Conservation (phyloP, 495 filamentous ascomycete species). For the Trichocladium uniseriatum region DNA sequence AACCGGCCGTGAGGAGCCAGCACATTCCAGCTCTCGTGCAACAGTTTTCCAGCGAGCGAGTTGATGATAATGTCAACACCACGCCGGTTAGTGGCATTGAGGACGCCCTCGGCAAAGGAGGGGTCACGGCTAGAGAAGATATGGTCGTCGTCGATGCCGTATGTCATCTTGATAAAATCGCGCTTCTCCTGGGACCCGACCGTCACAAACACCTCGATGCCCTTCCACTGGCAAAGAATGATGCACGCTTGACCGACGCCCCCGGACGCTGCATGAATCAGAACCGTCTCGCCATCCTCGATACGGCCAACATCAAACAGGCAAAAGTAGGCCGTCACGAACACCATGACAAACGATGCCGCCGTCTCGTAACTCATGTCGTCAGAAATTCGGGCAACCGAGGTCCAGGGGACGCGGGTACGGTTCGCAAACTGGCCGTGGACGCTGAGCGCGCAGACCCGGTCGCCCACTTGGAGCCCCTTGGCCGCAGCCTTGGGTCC, state of each 20-base stretch:
- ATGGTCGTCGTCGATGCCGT: slow-evolving; percentile 38
- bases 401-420: too few relatives aligned
- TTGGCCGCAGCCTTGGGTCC: not conserved
- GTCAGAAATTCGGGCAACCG: slow-evolving; percentile 4
- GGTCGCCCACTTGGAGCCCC: not conserved
- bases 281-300: slow-evolving; percentile 40
- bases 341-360: slow-evolving; percentile 27
- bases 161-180: slow-evolving; percentile 33
- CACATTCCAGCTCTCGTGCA: slow-evolving; percentile 43
- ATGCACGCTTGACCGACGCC: slow-evolving; percentile 51
- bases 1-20: slow-evolving; percentile 45
- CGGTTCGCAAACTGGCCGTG: too few relatives aligned
- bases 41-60: slow-evolving; percentile 42
- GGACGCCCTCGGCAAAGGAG: slow-evolving; percentile 36
- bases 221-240: slow-evolving; percentile 37
- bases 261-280: slow-evolving; percentile 50
- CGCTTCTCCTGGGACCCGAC: slow-evolving; percentile 38
- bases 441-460: not conserved
- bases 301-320: slow-evolving; percentile 29
- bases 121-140: slow-evolving; percentile 42
- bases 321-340: slow-evolving; percentile 27
- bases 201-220: slow-evolving; percentile 47
- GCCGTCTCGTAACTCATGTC: slow-evolving; percentile 25
- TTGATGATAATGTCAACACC: slow-evolving; percentile 52
- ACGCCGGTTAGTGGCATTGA: slow-evolving; percentile 33